A percentile compares a stretch with the other conserved stretches of the same genome.
These are phyloP conservation scores for Mycena kentingensis DNA, from an alignment of 768 basidiomycete species.

Conservation along the genomic window DNA sequence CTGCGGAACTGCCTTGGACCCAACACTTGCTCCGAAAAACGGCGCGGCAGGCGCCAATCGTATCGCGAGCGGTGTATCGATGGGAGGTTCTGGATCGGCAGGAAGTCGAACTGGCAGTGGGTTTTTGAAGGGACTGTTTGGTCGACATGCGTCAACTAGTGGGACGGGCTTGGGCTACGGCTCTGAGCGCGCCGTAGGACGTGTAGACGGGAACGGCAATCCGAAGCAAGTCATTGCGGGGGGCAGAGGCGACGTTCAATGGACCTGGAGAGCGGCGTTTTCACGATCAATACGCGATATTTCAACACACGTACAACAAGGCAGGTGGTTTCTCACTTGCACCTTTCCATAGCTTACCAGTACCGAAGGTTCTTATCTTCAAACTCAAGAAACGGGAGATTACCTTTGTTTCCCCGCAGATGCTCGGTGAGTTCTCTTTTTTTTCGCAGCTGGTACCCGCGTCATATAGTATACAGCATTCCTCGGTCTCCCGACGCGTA, in stretches of 20 bases:
- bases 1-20: neutral
- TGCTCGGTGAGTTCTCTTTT: constrained; percentile 12
- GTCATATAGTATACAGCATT: neutral
- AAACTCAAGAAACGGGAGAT: constrained; percentile 22
- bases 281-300: constrained; percentile 20
- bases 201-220: neutral
- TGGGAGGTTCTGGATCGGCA: neutral
- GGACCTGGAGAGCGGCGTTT: constrained; percentile 3
- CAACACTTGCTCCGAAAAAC: neutral
- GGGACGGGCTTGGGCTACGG: neutral
- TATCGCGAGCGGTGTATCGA: neutral
- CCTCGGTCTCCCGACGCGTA: constrained; percentile 21
- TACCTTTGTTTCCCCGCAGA: constrained; percentile 22
- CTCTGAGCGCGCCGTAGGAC: neutral
- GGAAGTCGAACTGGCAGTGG: neutral
- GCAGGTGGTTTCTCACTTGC: neutral
- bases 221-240: constrained; percentile 19
- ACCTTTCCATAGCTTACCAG: too few relatives aligned
- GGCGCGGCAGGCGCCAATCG: constrained; percentile 13
- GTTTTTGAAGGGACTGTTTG: constrained; percentile 20
- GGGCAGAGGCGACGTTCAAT: constrained; percentile 21
- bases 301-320: constrained; percentile 23
- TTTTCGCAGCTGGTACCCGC: neutral
- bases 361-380: constrained; percentile 16
- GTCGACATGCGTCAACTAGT: neutral